A percentile compares a stretch with the other conserved stretches of the same genome.
phyloP scores from a whole-genome alignment of 371 early-diverging fungal genomes.

The Mucor velutinosus region DNA sequence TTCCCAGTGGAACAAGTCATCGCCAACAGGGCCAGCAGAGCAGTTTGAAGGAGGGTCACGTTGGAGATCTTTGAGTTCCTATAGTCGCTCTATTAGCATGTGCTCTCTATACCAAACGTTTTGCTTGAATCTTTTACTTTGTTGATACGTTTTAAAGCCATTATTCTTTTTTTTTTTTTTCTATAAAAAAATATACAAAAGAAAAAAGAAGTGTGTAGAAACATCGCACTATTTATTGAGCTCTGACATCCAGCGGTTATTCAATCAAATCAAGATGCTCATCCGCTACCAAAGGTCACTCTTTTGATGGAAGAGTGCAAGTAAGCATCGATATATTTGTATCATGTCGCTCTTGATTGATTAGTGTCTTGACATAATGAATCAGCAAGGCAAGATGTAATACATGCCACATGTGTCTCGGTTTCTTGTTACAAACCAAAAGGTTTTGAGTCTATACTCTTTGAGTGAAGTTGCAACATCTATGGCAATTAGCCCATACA shows the following conservation, averaged over 20 bases:
- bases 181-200: conserved; percentile 6
- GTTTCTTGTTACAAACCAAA: no score
- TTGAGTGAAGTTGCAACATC: neutral
- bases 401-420: no score
- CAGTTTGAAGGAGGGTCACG: conserved; percentile 95
- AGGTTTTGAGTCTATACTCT: neutral
- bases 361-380: no score
- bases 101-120: neutral
- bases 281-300: neutral
- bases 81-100: conserved; percentile 7
- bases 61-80: conserved; percentile 96
- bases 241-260: neutral
- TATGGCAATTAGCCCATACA: neutral
- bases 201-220: conserved; percentile 15
- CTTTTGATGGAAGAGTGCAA: neutral
- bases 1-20: conserved; percentile 93
- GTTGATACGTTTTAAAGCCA: conserved; percentile 31
- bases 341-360: no score
- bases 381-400: no score
- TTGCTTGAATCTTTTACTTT: conserved; percentile 9
- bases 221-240: neutral
- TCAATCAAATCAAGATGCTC: neutral
- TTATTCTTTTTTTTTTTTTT: conserved; percentile 6
- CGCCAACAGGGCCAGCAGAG: conserved; percentile 92
- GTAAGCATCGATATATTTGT: no score